Evolutionary conservation across 2,329 filamentous ascomycete genomes (phyloP).

Genomic region (Pezicula radicicola): DNA sequence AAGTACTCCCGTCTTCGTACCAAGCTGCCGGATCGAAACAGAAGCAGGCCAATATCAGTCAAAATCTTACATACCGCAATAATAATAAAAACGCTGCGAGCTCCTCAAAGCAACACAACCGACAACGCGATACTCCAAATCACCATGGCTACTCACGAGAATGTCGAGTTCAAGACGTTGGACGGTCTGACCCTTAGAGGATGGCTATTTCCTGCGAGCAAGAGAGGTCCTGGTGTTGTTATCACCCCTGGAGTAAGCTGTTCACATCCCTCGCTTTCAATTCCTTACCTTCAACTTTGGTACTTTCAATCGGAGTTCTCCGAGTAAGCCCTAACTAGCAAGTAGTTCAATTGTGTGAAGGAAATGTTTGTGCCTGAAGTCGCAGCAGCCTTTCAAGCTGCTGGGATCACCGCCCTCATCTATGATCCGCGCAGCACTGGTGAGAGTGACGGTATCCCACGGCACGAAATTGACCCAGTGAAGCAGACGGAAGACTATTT

Average conservation of each 20-base stretch:
- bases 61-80: no score
- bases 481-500: slow-evolving; percentile 29
- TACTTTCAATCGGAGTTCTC: background rate
- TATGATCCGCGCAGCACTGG: slow-evolving; percentile 31
- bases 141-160: slow-evolving; percentile 4
- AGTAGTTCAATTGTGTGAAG: slow-evolving; percentile 10
- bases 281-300: background rate
- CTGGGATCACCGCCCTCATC: slow-evolving; percentile 31
- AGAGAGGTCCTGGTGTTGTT: slow-evolving; percentile 11
- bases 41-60: no score
- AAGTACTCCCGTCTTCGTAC: no score
- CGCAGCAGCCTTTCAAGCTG: slow-evolving; percentile 13
- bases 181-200: slow-evolving; percentile 35
- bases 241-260: slow-evolving; percentile 11
- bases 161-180: slow-evolving; percentile 36
- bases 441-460: slow-evolving; percentile 26
- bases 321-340: background rate
- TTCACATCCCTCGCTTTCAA: background rate
- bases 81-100: background rate
- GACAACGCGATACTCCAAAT: background rate
- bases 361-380: slow-evolving; percentile 8
- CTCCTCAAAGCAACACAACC: background rate
- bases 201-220: slow-evolving; percentile 28
- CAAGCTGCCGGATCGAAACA: no score
- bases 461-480: slow-evolving; percentile 27